Evolutionary conservation across 192 early-diverging fungal species (phyloP), one percentile per base, ranked within the genome.

Genomic region (Backusella tarrabulga): DNA sequence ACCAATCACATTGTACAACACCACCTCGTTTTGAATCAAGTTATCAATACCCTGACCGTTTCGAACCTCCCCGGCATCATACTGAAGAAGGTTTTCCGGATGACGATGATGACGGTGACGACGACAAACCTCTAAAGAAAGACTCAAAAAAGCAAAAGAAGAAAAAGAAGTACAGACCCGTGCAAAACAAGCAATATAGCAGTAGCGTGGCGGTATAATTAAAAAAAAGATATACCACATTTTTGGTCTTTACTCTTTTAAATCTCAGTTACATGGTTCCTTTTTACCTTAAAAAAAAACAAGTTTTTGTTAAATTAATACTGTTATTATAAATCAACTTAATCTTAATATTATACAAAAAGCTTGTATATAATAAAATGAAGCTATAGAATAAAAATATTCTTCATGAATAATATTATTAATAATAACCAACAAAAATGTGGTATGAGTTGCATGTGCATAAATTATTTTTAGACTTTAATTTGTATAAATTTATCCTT

Each of bases 1-100:
- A 89, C 8, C 85, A 85, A 72, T 23, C n/a, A n/a, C n/a, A 69
- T 36, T 38, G 36, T 69, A 40, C 8, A 38, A 21, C 1, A 26
- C 8, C 32, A 11, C 34, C 35, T 69, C 35, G 38, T 38, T 36
- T 36, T 23, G 68, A 36, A 69, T 8, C 9, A 36, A 21, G 3
- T 21, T 21, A 21, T 36, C 9, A 21, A 0, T 36, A 38, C 17
- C 34, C 34, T 21, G 35, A 69, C 17, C 35, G 35, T 40, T 36
- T 36, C 40, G 32, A 38, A 40, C 34, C 35, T 40, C 34, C 68
- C 3, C 6, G 36, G n/a, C 35, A 69, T 21, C n/a, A 36, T 19
- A 40, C 34, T 36, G 35, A 69, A n/a, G 34, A 69, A 21, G 68
- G 6, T 21, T 38, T 69, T 21, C 34, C 34, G 41, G 35, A 69